phyloP scores from a whole-genome alignment of 441 rosid species.

The Adansonia madagascariensis region DNA sequence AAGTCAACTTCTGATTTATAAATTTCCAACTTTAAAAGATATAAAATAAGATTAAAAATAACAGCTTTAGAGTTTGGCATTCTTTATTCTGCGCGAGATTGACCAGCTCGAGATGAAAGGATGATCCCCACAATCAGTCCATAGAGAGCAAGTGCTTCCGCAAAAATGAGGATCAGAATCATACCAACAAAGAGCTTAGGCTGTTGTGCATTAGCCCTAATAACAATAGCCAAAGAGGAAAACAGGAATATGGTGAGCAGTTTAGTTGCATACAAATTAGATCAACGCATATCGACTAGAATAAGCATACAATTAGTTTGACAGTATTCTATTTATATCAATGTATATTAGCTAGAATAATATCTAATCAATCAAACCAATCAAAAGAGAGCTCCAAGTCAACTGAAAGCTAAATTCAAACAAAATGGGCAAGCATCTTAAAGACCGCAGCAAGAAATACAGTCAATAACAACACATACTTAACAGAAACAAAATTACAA shows the following conservation, averaged over 20 bases:
- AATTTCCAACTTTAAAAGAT: background rate
- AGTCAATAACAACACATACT: background rate
- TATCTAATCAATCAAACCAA: background rate
- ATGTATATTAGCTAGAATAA: background rate
- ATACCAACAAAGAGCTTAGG: conserved; percentile 83
- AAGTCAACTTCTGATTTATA: background rate
- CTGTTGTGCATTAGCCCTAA: conserved; percentile 79
- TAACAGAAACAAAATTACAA: background rate
- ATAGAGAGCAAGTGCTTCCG: conserved; percentile 73
- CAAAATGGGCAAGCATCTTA: background rate
- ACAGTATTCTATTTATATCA: background rate
- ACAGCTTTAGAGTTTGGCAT: background rate
- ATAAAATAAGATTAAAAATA: background rate
- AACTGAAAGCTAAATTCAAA: background rate
- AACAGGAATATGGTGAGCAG: background rate
- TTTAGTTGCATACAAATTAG: background rate
- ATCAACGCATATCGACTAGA: background rate
- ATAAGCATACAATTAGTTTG: background rate
- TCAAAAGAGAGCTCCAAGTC: background rate
- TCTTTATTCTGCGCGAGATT: conserved; percentile 71
- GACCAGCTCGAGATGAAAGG: conserved; percentile 82
- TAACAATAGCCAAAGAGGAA: background rate
- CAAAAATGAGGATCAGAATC: conserved; percentile 80
- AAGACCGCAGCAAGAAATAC: background rate
- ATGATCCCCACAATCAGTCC: conserved; percentile 85